Evolutionary conservation across 148 eudicot species (phyloP).

Genomic region (Camellia granthamiana): DNA sequence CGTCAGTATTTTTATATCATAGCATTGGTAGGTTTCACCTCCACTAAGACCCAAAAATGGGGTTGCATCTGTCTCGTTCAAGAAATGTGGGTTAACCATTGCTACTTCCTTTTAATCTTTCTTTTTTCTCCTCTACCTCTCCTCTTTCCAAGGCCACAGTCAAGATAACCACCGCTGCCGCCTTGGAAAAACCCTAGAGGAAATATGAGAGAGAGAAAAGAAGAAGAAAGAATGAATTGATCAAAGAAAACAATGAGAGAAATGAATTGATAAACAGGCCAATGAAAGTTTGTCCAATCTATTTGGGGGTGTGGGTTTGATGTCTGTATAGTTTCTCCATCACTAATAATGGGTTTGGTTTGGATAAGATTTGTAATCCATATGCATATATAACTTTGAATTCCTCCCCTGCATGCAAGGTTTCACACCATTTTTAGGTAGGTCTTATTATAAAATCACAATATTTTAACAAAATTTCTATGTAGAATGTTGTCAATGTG

Average conservation of each 20-base stretch:
- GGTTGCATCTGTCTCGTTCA: constrained; percentile 5
- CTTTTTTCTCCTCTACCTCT: no score
- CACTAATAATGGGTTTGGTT: not conserved
- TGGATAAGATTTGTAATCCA: no score
- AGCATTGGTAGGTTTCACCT: not conserved
- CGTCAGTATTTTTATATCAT: not conserved
- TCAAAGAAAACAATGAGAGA: not conserved
- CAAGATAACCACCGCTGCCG: not conserved
- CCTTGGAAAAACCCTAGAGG: not conserved
- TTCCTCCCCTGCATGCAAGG: no score
- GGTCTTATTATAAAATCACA: no score
- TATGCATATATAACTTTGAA: no score
- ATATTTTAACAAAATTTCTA: no score
- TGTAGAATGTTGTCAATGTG: no score
- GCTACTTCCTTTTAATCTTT: not conserved
- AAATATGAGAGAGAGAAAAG: not conserved
- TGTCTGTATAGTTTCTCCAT: not conserved
- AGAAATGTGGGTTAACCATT: constrained; percentile 12
- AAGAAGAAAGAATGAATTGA: not conserved
- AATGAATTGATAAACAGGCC: not conserved
- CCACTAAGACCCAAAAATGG: not conserved
- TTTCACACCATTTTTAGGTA: no score
- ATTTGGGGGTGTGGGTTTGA: not conserved
- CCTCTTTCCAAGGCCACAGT: no score
- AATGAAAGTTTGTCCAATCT: not conserved